These are phyloP conservation scores for Scleromitrula shiraiana DNA, from an alignment of 2,329 filamentous ascomycete species.

Conservation along the genomic window DNA sequence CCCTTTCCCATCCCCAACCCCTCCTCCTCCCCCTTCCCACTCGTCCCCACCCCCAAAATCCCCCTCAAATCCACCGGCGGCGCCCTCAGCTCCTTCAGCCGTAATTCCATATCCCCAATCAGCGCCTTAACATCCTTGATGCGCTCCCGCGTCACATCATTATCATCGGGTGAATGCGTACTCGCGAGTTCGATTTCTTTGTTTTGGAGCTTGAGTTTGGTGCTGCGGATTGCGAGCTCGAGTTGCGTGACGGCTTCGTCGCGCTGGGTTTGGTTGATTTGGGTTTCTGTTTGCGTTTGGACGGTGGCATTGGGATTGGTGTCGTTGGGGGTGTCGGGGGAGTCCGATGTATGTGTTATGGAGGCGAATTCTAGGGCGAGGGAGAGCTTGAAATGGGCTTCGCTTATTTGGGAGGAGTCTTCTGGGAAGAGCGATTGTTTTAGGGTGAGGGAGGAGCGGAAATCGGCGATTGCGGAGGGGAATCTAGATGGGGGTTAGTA, in stretches of 20 bases:
- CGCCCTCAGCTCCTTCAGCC: not conserved
- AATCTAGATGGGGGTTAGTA: conserved; percentile 46
- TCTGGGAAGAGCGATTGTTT: conserved; percentile 72
- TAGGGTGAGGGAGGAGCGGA: conserved; percentile 66
- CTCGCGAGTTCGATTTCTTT: conserved; percentile 60
- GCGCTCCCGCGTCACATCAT: conserved; percentile 51
- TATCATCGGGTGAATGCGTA: conserved; percentile 57
- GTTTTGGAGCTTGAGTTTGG: conserved; percentile 59
- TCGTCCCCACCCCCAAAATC: too few relatives aligned
- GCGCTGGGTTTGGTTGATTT: conserved; percentile 60
- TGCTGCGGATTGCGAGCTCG: conserved; percentile 65
- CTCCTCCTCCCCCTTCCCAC: too few relatives aligned
- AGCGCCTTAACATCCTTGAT: conserved; percentile 72
- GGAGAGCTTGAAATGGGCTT: conserved; percentile 94
- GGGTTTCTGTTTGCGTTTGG: conserved; percentile 34
- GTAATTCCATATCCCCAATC: conserved; percentile 70
- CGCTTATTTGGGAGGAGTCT: conserved; percentile 79
- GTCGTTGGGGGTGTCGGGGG: too few relatives aligned
- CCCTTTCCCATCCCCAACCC: not conserved
- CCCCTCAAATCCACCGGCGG: not conserved
- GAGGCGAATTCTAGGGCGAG: conserved; percentile 91
- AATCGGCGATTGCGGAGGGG: conserved; percentile 76
- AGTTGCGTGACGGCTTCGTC: conserved; percentile 65
- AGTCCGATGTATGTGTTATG: conserved; percentile 54
- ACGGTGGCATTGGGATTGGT: conserved; percentile 35